These are phyloP conservation scores for Penicillium aurantiogriseum DNA, from an alignment of 2,329 filamentous ascomycete species.

Conservation along the genomic window DNA sequence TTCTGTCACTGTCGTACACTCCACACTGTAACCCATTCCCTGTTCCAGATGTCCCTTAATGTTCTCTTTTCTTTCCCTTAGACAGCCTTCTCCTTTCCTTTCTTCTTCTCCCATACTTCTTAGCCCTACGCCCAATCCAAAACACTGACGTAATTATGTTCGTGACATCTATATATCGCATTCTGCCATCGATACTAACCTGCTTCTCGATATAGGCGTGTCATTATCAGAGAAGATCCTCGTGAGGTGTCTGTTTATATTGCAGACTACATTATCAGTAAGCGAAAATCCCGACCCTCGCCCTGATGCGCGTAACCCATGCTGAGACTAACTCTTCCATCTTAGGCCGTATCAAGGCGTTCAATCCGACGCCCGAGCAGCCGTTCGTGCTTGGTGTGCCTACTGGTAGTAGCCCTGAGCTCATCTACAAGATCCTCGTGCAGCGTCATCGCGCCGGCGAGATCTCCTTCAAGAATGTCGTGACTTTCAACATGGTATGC, in stretches of 20 bases:
- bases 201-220: conserved; percentile 58
- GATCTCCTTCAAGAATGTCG: conserved; percentile 82
- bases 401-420: conserved; percentile 76
- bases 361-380: conserved; percentile 67
- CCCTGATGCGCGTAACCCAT: neutral
- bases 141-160: conserved; percentile 35
- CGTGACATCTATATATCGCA: conserved; percentile 4
- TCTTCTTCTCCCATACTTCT: neutral
- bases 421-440: conserved; percentile 75
- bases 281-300: conserved; percentile 21
- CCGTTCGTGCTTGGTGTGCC: conserved; percentile 82
- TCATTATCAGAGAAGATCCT: conserved; percentile 76
- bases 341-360: conserved; percentile 72
- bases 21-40: conserved; percentile 27
- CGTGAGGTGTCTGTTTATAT: conserved; percentile 70
- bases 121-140: neutral
- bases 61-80: conserved; percentile 8
- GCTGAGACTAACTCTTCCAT: conserved; percentile 3
- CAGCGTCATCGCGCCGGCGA: conserved; percentile 46
- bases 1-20: conserved; percentile 27
- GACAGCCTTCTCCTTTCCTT: neutral
- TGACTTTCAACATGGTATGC: conserved; percentile 85
- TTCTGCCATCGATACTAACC: conserved; percentile 8
- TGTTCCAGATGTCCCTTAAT: neutral
- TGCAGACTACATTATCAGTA: conserved; percentile 75